Evolutionary conservation across 495 filamentous ascomycete genomes (phyloP), one percentile per base, ranked within the genome.

Genomic region (Penicillium dipodomyicola): DNA sequence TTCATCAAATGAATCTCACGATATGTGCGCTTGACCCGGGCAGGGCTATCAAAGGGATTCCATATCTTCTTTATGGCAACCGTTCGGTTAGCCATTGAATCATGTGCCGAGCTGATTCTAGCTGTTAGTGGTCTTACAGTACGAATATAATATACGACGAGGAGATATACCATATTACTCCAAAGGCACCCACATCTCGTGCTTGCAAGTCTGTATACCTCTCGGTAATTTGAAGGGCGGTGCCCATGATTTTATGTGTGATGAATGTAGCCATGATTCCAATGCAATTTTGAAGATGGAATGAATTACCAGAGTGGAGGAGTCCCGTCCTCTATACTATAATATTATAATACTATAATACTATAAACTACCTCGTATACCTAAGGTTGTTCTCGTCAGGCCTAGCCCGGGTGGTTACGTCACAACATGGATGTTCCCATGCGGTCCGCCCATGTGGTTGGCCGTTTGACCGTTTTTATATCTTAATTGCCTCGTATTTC

Each of bases 61-160:
- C 92, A 91, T 65, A 96, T 96, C 80, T 96, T 96, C 81, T 96
- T 96, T 59, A 96, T 88, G 32, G 91, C 92, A 44, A 96, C 92
- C 68, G 85, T 86, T 67, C 92, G 87, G 61, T 81, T 49, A 50
- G 52, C 5, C 14, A 52, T 51, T 22, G 46, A 45, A 25, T 60
- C 58, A 11, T 9, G 40, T 0, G 58, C 58, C 23, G 58, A 51
- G 17, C 58, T 60, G 19, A 5, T 47, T 2, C 8, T 27, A 8
- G 12, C 0, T 22, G 40, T 60, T 22, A 60, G 40, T 22, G 33
- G 6, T 1, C 11, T 7, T 8, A 11, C 32, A 30, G 8, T 15
- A 29, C 49, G 7, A n/a, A 15, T 39, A 23, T 4, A 6, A 29
- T 39, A 17, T 41, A 17, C 6, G 7, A 37, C 30, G 41, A 39